Conservation (phyloP, 2,329 filamentous ascomycete genomes). For the Herpotrichia juniperi region DNA sequence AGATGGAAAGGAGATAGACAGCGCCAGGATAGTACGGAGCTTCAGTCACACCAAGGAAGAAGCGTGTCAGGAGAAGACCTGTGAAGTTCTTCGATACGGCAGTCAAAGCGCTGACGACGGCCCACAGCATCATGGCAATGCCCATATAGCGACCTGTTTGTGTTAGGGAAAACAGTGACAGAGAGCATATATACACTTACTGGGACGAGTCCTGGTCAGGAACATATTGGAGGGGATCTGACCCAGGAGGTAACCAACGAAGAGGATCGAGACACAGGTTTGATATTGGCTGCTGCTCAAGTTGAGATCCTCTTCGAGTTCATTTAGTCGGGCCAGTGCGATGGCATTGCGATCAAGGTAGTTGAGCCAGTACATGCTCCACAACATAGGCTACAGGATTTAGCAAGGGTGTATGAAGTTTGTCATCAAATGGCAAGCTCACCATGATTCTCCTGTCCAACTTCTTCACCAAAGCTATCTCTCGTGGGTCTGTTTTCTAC, state of each 20-base stretch:
- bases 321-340: conserved; percentile 12
- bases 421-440: conserved; percentile 10
- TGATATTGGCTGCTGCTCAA: neutral
- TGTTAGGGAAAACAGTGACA: neutral
- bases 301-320: neutral
- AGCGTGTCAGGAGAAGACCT: conserved; percentile 51
- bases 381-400: conserved; percentile 8
- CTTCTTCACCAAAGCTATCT: conserved; percentile 42
- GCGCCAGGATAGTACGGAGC: conserved; percentile 47
- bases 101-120: conserved; percentile 50
- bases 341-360: conserved; percentile 60
- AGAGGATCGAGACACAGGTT: conserved; percentile 54
- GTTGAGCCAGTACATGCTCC: conserved; percentile 15
- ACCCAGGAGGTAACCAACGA: conserved; percentile 62
- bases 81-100: conserved; percentile 50
- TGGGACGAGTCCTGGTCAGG: conserved; percentile 56
- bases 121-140: conserved; percentile 48
- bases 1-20: conserved; percentile 43
- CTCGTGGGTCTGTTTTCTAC: conserved; percentile 39
- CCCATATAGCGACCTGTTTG: conserved; percentile 27
- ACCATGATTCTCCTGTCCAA: conserved; percentile 39
- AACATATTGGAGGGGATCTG: conserved; percentile 66
- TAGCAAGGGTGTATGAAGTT: neutral
- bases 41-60: conserved; percentile 52
- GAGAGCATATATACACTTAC: neutral